phyloP scores from a whole-genome alignment of 2,329 filamentous ascomycete genomes.

The Septoria linicola region DNA sequence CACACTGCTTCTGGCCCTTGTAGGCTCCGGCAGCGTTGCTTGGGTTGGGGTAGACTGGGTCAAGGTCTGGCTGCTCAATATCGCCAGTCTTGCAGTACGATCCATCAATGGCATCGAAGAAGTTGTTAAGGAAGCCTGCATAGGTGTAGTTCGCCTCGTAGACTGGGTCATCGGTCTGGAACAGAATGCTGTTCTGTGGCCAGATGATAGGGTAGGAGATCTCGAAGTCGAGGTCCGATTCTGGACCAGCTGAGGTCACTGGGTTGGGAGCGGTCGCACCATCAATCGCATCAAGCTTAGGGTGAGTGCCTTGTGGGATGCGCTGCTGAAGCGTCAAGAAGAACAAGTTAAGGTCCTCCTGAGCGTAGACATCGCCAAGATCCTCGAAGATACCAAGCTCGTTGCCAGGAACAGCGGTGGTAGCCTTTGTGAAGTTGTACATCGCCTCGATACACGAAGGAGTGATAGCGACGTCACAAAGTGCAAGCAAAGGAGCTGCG shows the following conservation, averaged over 20 bases:
- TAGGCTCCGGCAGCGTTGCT: constrained; percentile 39
- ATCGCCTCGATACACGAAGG: constrained; percentile 44
- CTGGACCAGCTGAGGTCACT: constrained; percentile 50
- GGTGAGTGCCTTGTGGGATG: constrained; percentile 25
- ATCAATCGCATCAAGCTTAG: constrained; percentile 31
- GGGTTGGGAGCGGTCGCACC: constrained; percentile 36
- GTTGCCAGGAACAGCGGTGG: constrained; percentile 43
- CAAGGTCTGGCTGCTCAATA: constrained; percentile 51
- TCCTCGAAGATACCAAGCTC: constrained; percentile 50
- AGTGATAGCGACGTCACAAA: constrained; percentile 37
- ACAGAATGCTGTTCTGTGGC: constrained; percentile 52
- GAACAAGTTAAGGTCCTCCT: constrained; percentile 49
- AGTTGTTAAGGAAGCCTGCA: constrained; percentile 45
- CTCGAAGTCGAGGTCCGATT: constrained; percentile 52
- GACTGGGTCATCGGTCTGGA: constrained; percentile 46
- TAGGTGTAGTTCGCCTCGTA: constrained; percentile 40
- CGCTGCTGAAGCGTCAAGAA: constrained; percentile 42
- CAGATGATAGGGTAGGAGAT: constrained; percentile 52
- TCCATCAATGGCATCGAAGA: constrained; percentile 50
- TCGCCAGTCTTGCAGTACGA: constrained; percentile 50
- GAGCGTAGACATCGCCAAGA: constrained; percentile 44
- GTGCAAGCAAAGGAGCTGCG: constrained; percentile 2
- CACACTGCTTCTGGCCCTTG: constrained; percentile 47
- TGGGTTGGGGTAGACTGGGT: constrained; percentile 49
- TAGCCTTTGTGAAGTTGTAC: constrained; percentile 47